phyloP scores from a whole-genome alignment of 2,329 filamentous ascomycete species.

The Sodiomyces alkalinus region DNA sequence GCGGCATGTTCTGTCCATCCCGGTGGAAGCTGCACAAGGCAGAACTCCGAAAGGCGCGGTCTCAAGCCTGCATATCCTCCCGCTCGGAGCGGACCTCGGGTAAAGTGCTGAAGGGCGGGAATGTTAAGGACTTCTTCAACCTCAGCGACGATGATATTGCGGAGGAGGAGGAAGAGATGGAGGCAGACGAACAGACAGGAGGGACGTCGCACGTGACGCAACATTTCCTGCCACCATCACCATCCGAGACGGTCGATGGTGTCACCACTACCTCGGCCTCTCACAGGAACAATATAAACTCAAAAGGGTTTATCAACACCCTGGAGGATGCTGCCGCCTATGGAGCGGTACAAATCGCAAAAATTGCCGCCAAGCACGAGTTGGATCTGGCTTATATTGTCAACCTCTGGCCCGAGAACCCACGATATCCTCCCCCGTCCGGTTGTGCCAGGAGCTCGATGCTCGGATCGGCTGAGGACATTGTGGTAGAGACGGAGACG shows the following conservation, averaged over 20 bases:
- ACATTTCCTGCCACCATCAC: too few species aligned
- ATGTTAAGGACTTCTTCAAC: conserved; percentile 9
- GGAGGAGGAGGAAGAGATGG: conserved; percentile 17
- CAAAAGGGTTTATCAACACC: conserved; percentile 1
- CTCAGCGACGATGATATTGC: conserved; percentile 41
- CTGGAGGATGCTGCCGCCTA: conserved; percentile 8
- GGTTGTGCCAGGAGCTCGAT: conserved; percentile 5
- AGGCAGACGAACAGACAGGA: background rate
- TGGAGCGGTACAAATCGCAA: conserved; percentile 25
- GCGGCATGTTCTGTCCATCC: conserved; percentile 3
- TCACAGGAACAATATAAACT: conserved; percentile 2
- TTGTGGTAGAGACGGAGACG: conserved; percentile 6
- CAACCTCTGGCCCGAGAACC: conserved; percentile 36
- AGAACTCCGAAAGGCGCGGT: conserved; percentile 12
- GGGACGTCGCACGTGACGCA: background rate
- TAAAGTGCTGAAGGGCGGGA: conserved; percentile 12
- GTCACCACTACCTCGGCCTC: background rate
- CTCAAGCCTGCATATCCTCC: conserved; percentile 15
- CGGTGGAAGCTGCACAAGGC: conserved; percentile 5
- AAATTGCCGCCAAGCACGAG: conserved; percentile 38
- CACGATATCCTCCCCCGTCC: too few species aligned
- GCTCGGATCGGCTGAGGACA: conserved; percentile 4
- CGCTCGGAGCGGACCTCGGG: too few species aligned
- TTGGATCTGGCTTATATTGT: conserved; percentile 45
- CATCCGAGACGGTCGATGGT: background rate